phyloP scores from a whole-genome alignment of 2,329 filamentous ascomycete genomes.

The Diaporthe amygdali region DNA sequence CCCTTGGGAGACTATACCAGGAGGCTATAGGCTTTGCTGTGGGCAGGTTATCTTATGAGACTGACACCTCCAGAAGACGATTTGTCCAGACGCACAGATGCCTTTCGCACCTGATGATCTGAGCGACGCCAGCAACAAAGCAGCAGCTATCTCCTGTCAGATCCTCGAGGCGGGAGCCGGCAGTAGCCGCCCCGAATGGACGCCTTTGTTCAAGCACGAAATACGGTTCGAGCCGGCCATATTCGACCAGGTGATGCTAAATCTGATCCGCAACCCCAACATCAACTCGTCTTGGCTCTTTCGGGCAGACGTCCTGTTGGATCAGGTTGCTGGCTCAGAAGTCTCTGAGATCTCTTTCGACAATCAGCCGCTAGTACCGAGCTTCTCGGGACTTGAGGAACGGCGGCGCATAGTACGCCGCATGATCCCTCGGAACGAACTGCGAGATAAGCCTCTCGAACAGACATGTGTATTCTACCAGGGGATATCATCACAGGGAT shows the following conservation, averaged over 20 bases:
- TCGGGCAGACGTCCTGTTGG: constrained; percentile 75
- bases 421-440: constrained; percentile 81
- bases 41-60: neutral
- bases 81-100: constrained; percentile 17
- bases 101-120: constrained; percentile 23
- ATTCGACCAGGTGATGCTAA: constrained; percentile 73
- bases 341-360: constrained; percentile 27
- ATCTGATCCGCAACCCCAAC: constrained; percentile 80
- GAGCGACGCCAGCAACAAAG: constrained; percentile 10
- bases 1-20: neutral
- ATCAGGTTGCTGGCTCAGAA: constrained; percentile 44
- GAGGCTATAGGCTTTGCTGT: too few species aligned
- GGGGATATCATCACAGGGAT: constrained; percentile 33
- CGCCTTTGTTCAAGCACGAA: constrained; percentile 56
- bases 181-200: constrained; percentile 49
- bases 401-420: constrained; percentile 74
- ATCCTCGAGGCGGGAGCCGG: constrained; percentile 37
- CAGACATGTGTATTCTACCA: constrained; percentile 83
- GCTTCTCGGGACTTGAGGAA: constrained; percentile 52
- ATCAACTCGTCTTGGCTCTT: constrained; percentile 80
- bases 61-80: neutral
- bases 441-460: constrained; percentile 74
- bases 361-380: constrained; percentile 42
- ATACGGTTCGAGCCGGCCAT: constrained; percentile 68
- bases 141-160: constrained; percentile 18